Evolutionary conservation across 257 asterid species (phyloP).

Genomic region (Solanum virginianum): DNA sequence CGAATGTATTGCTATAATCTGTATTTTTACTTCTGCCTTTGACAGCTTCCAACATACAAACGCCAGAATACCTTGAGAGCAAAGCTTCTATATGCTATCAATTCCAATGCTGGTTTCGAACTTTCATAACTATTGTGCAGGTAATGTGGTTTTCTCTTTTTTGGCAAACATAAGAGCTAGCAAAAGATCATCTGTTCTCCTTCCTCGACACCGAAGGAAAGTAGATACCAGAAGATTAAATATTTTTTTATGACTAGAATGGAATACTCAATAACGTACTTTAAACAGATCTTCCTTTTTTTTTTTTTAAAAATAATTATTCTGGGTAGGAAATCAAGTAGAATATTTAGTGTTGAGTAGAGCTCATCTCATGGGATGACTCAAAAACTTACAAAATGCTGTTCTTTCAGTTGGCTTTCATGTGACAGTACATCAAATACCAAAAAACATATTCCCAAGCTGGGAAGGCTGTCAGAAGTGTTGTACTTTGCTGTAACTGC

Average conservation of each 20-base stretch:
- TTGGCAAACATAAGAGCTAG: neutral
- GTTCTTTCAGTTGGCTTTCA: neutral
- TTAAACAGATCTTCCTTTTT: neutral
- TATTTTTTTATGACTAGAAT: neutral
- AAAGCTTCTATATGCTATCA: constrained; percentile 83
- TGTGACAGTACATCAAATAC: neutral
- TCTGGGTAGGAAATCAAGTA: neutral
- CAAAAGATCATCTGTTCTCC: neutral
- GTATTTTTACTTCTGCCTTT: constrained; percentile 8
- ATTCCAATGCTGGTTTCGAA: constrained; percentile 92
- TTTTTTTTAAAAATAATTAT: neutral
- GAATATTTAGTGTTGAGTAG: neutral
- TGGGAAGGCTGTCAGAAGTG: neutral
- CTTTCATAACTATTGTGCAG: constrained; percentile 39
- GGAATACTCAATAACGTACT: neutral
- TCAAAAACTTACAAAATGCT: neutral
- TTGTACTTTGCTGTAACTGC: neutral
- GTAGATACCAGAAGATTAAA: neutral
- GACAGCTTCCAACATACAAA: constrained; percentile 93
- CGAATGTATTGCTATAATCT: neutral
- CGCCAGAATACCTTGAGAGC: constrained; percentile 78
- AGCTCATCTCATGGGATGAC: neutral
- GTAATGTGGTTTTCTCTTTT: neutral
- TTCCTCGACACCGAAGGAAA: neutral
- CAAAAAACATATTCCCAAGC: neutral